Evolutionary conservation across 148 eudicot species (phyloP), one percentile per base, ranked within the genome.

Genomic region (Vaccinium vitisidaea): DNA sequence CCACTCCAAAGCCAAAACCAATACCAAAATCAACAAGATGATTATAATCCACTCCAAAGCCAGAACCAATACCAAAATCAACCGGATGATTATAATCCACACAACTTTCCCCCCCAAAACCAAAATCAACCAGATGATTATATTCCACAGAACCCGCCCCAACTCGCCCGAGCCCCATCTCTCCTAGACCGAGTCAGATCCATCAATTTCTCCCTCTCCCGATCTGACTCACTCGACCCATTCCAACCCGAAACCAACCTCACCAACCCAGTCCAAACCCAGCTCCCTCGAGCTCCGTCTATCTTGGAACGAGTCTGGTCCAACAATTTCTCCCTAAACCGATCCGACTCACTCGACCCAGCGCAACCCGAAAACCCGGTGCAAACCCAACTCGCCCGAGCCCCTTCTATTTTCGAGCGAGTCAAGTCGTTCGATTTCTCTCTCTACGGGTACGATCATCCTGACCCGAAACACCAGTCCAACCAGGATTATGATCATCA

Each of bases 381-480:
- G 5, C 77, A 43, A 27, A 10, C 77, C 8, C 90, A 79, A 13
- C 86, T 91, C 75, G 18, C 9, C 75, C 90, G 92, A 19, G 61
- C 87, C 0, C 93, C 98, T 0, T 95, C 98, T 8, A 81, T 93
- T 15, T 59, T 95, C 52, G 82, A 92, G 11, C 93, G 92, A 23
- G 86, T 90, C 75, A 81, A 86, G 50, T 91, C 92, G 9, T 77
- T 90, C 58, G 85, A 84, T 13, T 46, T 89, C 65, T 54, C 88
- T 30, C 69, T 73, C 52, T 50, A 58, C 75, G 83, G 79, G 43
- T 56, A 75, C 9, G 79, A 76, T 6, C 82, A 75, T 5, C 39
- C 61, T 21, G 23, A 55, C 4, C 61, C 61, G 61, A 55, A 55
- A 19, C 63, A 27, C 5, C 74, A 6, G 8, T 36, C 49, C 23